These are phyloP conservation scores for Ceratocystis lukuohia DNA, from an alignment of 2,329 filamentous ascomycete genomes.

Conservation along the genomic window DNA sequence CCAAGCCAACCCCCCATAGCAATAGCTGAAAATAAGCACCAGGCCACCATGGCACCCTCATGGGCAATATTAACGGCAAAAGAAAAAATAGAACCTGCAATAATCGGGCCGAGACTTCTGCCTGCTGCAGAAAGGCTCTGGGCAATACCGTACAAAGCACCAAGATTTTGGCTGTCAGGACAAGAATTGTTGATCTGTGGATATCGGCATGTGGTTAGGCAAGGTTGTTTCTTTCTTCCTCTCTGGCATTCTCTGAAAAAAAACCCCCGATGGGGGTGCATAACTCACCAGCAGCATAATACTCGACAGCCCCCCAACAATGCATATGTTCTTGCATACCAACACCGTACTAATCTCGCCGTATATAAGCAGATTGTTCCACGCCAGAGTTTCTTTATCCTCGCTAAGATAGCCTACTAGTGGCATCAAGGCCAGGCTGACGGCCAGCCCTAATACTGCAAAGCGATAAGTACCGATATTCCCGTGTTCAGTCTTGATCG, in stretches of 20 bases:
- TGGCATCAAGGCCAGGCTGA: conserved; percentile 78
- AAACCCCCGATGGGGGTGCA: not conserved
- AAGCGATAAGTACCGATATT: conserved; percentile 75
- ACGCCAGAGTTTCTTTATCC: not conserved
- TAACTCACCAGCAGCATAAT: conserved; percentile 66
- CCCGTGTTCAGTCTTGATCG: conserved; percentile 62
- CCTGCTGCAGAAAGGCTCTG: conserved; percentile 88
- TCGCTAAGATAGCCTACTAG: conserved; percentile 65
- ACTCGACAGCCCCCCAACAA: conserved; percentile 79
- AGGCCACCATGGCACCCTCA: conserved; percentile 74
- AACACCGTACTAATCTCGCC: conserved; percentile 67
- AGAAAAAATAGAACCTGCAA: conserved; percentile 77
- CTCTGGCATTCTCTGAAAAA: not conserved
- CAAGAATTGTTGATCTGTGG: conserved; percentile 16
- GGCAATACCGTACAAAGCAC: conserved; percentile 82
- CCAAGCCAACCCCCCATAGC: conserved; percentile 67
- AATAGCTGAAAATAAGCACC: conserved; percentile 76
- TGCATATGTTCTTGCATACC: conserved; percentile 77
- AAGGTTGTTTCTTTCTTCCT: not conserved
- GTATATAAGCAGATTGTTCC: conserved; percentile 53
- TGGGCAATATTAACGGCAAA: conserved; percentile 55
- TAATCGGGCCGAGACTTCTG: conserved; percentile 73
- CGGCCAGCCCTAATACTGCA: conserved; percentile 63
- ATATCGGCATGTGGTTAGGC: not conserved
- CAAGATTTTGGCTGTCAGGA: conserved; percentile 46